Conservation (phyloP, 257 asterid genomes). For the Przewalskia tangutica region DNA sequence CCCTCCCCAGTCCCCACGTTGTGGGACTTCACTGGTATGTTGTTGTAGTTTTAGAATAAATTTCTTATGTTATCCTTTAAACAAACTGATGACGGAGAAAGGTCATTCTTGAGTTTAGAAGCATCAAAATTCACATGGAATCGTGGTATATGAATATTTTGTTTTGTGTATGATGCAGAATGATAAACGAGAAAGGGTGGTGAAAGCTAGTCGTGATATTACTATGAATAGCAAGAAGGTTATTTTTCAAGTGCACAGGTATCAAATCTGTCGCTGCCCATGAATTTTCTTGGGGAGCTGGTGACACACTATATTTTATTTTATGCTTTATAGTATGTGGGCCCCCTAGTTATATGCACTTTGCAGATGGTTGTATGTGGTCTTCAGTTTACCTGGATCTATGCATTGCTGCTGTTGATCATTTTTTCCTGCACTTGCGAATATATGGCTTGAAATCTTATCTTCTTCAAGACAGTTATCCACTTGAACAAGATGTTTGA, state of each 20-base stretch:
- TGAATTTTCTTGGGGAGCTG: neutral
- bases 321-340: neutral
- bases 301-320: neutral
- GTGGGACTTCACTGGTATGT: too few relatives aligned
- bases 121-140: neutral
- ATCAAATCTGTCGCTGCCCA: conserved; percentile 2
- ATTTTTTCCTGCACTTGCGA: neutral
- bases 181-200: conserved; percentile 85
- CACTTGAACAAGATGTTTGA: neutral
- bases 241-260: conserved; percentile 97
- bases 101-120: neutral
- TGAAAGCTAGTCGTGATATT: conserved; percentile 89
- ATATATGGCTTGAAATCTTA: neutral
- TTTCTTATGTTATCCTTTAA: neutral
- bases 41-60: neutral
- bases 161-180: conserved; percentile 36
- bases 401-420: neutral
- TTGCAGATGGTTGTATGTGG: neutral
- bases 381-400: neutral
- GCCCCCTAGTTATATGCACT: neutral
- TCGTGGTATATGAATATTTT: neutral
- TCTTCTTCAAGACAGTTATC: neutral
- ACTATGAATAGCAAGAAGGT: conserved; percentile 94
- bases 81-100: neutral
- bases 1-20: too few relatives aligned